Base-by-base conservation (phyloP, 1,139 yeast species). In the Pichia sp. region DNA sequence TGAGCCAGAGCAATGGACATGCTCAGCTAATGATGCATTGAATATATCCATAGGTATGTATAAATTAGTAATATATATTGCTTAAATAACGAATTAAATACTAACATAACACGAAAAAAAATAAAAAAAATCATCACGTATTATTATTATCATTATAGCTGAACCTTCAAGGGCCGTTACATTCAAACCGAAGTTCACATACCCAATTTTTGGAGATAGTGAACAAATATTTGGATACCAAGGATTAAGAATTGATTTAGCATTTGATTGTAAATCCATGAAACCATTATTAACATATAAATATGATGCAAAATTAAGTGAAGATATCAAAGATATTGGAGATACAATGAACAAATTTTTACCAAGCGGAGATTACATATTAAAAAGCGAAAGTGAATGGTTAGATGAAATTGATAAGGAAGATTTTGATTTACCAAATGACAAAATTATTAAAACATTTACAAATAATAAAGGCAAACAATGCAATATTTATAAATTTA, bases 151-250 rank as follows among this genome's bases (percentile, higher is more conserved):
- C 29, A 30, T 9, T 18, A 28, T 44, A 42, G 78, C 85, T 2
- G 83, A 80, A 51, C 72, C 76, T 2, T 66, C 71, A 5, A 81
- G 82, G 0, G 76, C 78, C 2, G 78, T 83, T 18, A 69, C 77
- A 4, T 83, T 84, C 68, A 69, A 74, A 35, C 97, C 98, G 0
- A 65, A 69, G 26, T 90, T 87, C 67, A 90, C 97, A 1, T 92
- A 92, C 65, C 96, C 97, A 2, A 83, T 92, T 11, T 92, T 80
- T 69, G 97, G 97, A 8, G 96, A 89, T 49, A 75, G 88, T 2
- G 98, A 94, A 64, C 81, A 83, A 47, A 82, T 94, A 8, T 88
- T 81, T 63, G 99, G 99, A 2, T 94, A 79, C 63, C 75, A 83
- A 56, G 83, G 79, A 58, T 71, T 90, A 42, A 71, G 72, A 42